phyloP scores from a whole-genome alignment of 768 basidiomycete species.

The Butyriboletus loyo region DNA sequence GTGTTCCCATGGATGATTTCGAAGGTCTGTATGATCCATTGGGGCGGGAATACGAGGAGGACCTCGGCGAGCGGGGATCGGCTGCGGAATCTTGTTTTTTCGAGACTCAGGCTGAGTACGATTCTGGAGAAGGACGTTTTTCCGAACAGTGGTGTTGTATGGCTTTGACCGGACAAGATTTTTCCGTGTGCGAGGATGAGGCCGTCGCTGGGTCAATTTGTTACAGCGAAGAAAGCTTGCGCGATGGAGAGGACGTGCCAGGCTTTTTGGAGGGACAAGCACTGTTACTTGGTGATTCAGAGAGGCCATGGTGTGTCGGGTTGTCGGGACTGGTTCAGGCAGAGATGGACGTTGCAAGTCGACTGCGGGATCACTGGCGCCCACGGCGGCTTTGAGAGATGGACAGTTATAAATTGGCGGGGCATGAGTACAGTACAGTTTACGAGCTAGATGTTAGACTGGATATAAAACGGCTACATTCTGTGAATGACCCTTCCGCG shows the following conservation, averaged over 20 bases:
- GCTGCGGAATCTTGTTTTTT: background rate
- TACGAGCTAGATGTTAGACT: background rate
- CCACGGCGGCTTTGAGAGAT: conserved; percentile 49
- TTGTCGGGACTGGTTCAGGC: conserved; percentile 38
- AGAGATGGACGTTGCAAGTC: conserved; percentile 61
- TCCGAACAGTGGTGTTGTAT: background rate
- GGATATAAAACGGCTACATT: conserved; percentile 17
- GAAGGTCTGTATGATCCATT: background rate
- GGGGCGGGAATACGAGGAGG: conserved; percentile 3
- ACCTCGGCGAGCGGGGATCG: background rate
- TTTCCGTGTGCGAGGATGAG: background rate
- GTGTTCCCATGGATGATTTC: background rate
- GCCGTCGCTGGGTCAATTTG: background rate
- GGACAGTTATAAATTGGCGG: background rate
- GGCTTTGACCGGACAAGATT: background rate
- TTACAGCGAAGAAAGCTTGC: background rate
- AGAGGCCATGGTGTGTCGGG: conserved; percentile 6
- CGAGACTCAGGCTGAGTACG: background rate
- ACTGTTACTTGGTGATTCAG: conserved; percentile 42
- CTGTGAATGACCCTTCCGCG: conserved; percentile 24
- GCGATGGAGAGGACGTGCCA: conserved; percentile 3
- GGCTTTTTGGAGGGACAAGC: conserved; percentile 53
- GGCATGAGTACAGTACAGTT: background rate
- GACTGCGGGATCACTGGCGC: conserved; percentile 61
- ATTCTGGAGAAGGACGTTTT: background rate